Base-by-base conservation (phyloP, 1,284 basidiomycete genomes). In the Rhodotorula sp. region DNA sequence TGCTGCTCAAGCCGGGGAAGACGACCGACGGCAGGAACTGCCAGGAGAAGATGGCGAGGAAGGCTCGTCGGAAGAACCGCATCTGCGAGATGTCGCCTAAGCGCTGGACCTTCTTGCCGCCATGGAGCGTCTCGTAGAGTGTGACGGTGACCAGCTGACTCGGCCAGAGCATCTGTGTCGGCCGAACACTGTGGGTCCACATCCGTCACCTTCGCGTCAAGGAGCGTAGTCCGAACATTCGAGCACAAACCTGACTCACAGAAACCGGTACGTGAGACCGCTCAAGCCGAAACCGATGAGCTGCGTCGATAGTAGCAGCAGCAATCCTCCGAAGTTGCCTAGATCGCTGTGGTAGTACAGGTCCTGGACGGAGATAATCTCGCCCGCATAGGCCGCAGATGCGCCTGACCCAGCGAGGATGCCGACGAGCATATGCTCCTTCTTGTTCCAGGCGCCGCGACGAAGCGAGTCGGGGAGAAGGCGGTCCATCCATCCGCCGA, bases 241-340 rank as follows among this genome's bases (percentile, higher is more conserved):
- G n/a, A n/a, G n/a, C n/a, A n/a, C n/a, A 29, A 39, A n/a, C n/a
- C 8, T 10, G 20, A 47, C 69, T 54, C 51, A 79, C 74, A 58
- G 76, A 6, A 75, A 53, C 22, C 62, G 62, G 30, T 80, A 80
- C 47, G 81, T 79, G n/a, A 78, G 39, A 69, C 84, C 84, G 17
- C 82, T 82, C 9, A 85, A 76, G 1, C 84, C 84, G 64, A 84
- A 85, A 6, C 84, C 84, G 44, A 85, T 82, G 57, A 84, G 79
- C 74, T 86, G 84, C 1, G 84, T 85, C 7, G 82, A 82, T 59
- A 84, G 80, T 2, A 86, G 79, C 1, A 85, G 84, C 66, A 87
- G 67, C 6, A 79, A 29, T 0, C 78, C 78, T 7, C 77, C 76
- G 15, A 78, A 62, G 15, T 69, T 62, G 15, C 77, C 78, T 27